Base-by-base conservation (phyloP, 306 rosid genomes). In the Vicia sativa region DNA sequence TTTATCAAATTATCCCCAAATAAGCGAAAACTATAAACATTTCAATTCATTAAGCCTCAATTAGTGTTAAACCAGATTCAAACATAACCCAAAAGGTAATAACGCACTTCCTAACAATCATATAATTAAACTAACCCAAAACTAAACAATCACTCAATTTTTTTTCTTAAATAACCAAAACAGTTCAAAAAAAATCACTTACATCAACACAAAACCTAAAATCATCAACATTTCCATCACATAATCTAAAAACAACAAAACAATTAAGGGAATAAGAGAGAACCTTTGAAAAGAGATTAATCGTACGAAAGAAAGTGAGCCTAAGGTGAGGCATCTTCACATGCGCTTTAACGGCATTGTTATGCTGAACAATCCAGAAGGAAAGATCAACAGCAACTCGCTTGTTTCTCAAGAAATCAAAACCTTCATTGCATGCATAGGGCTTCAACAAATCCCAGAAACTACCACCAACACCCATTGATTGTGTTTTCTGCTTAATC, bases 301-400 rank as follows among this genome's bases (percentile, higher is more conserved):
- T 79, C 70, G 96, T 85, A 35, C 98, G 89, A 62, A 90, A 88
- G 85, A 90, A 93, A 9, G 83, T 83, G 67, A 93, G 87, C 61
- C 96, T 83, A 8, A 90, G 78, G 57, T 90, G 90, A 7, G 97
- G 97, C 15, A 83, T 88, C 3, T 81, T 80, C 11, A 80, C 91
- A 70, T 62, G 48, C 53, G 60, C 26, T 68, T 82, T 88, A 42
- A 93, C 65, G 3, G 96, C 97, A 71, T 81, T 86, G 76, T 82
- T 87, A 43, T 88, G 97, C 78, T 86, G 91, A 16, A 93, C 90
- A 58, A 93, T 88, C 98, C 97, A 93, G 73, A 83, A 83, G 12
- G 97, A 88, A 21, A 93, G 93, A 78, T 93, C 98, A 37, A 93
- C 85, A 44, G 96, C 98, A 39, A 93, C 91, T 45, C 98, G 96